Base-by-base conservation (phyloP, 1,284 basidiomycete genomes). In the Trichosporon sp. region DNA sequence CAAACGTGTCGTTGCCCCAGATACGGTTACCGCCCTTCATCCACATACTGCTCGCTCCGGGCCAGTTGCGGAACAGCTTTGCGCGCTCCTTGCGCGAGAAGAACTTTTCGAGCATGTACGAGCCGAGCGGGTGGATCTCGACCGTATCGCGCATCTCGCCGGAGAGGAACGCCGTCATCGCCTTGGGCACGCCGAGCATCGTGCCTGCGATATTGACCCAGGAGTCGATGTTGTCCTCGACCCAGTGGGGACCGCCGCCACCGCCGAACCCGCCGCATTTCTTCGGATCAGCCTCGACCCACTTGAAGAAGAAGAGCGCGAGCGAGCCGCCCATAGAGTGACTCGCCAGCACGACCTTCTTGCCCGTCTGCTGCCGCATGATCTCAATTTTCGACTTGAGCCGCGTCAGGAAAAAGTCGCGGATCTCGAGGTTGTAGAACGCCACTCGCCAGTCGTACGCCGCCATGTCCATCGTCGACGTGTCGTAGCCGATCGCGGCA, bases 111-210 rank as follows among this genome's bases (percentile, higher is more conserved):
- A 86, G 76, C 11, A 85, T 75, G 72, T 82, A 85, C 1, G 83
- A 82, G 0, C 82, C 83, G 1, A 83, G 81, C 1, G 83, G 82
- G 66, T 83, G 81, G 16, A 81, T 63, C 75, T 96, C 91, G 9
- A 97, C 95, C 0, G 95, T 98, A 72, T 98, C 92, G 77, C 89
- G 88, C 95, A 97, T 97, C 73, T 92, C 91, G 9, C 91, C 91
- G 0, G 92, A 94, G 31, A 99, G 82, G 76, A 98, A 92, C 3
- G 95, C 95, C 0, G 94, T 83, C 92, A 98, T 96, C 0, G 95
- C 91, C 81, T 98, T 99, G 2, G 92, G 81, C 0, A 85, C 84
- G 56, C 84, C 82, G 44, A 98, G 82, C 80, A 95, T 86, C 8
- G 95, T 92, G 1, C 95, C 95, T 1, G 89, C 92, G 65, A 97